A percentile compares a stretch with the other conserved stretches of the same genome.
Evolutionary conservation across 2,329 filamentous ascomycete species (phyloP).

Genomic region (Chaetomiaceae sp.): DNA sequence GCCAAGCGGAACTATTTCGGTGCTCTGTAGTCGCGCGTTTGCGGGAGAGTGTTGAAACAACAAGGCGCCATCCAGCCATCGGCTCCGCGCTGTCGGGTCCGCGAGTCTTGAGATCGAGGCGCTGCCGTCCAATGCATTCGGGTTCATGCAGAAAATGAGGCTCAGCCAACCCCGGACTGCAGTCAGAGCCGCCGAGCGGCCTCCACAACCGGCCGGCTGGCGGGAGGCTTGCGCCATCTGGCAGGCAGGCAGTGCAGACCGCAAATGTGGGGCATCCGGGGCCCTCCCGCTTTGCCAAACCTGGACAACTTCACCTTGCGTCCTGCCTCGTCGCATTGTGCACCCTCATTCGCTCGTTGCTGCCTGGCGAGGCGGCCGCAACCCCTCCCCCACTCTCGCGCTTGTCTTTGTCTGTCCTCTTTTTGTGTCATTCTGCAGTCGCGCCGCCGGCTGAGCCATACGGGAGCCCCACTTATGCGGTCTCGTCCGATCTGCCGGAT

Average conservation of each 20-base stretch:
- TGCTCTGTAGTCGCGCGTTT: neutral
- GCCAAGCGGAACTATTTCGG: too few species aligned
- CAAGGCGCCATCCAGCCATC: neutral
- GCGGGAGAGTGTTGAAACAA: too few species aligned
- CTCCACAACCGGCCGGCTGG: conserved; percentile 13
- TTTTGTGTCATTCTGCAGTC: neutral
- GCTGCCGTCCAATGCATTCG: conserved; percentile 1
- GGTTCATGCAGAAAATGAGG: conserved; percentile 7
- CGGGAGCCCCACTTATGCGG: conserved; percentile 7
- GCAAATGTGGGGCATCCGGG: neutral
- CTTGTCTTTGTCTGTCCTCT: neutral
- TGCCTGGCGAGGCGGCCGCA: conserved; percentile 14
- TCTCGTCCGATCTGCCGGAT: neutral
- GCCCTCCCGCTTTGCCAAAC: neutral
- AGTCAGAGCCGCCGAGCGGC: conserved; percentile 22
- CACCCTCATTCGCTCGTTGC: conserved; percentile 13
- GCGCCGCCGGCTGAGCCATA: conserved; percentile 14
- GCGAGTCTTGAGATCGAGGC: neutral
- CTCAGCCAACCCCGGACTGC: neutral
- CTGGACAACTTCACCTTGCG: conserved; percentile 9
- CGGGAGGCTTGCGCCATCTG: conserved; percentile 1
- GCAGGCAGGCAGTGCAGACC: neutral
- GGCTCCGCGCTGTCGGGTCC: conserved; percentile 13
- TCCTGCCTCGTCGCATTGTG: conserved; percentile 18
- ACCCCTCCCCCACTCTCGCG: conserved; percentile 6